Base-by-base conservation (phyloP, 208 protist genomes). In the Endotrypanum monterogeii region DNA sequence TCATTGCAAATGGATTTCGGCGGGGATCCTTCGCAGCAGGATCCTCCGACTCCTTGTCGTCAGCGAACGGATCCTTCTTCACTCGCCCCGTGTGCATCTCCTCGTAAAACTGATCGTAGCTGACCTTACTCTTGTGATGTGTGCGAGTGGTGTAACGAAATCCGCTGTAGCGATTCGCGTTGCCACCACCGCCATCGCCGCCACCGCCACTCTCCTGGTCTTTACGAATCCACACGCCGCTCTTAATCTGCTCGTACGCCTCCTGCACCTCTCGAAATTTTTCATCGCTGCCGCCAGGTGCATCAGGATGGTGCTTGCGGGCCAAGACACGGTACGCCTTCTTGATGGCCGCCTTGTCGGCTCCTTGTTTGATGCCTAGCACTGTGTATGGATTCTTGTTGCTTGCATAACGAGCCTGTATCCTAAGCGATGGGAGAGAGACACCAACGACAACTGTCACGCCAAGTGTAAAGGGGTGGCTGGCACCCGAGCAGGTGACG, bases 41-140 rank as follows among this genome's bases (percentile, higher is more conserved):
- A 9, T 81, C 77, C 39, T 77, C 80, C 12, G 86, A 67, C 41
- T 92, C 88, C 16, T 95, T 91, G 70, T 96, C 90, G 62, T 95
- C 91, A 11, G 69, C 93, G 62, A 96, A 96, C 8, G 89, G 89
- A 46, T 93, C 80, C 63, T 85, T 85, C 79, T 88, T 88, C 23
- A 94, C 88, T 60, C 89, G 86, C 23, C 93, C 93, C 14, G 91
- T 97, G 89, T 97, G 91, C 88, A 97, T 95, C 74, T 97, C 89
- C 66, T 87, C 89, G 78, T 95, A 97, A 76, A 96, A 96, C 72
- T 95, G 84, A 44, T 96, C 91, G 78, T 96, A 97, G 72, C 85
- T 94, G 54, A 95, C 87, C 71, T 95, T 95, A 71, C 82, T 90
- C 71, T 89, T 92, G 70, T 86, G 71, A 41, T 93, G 83, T 16